Evolutionary conservation across 2,329 filamentous ascomycete species (phyloP).

Genomic region (Capronia coronata): DNA sequence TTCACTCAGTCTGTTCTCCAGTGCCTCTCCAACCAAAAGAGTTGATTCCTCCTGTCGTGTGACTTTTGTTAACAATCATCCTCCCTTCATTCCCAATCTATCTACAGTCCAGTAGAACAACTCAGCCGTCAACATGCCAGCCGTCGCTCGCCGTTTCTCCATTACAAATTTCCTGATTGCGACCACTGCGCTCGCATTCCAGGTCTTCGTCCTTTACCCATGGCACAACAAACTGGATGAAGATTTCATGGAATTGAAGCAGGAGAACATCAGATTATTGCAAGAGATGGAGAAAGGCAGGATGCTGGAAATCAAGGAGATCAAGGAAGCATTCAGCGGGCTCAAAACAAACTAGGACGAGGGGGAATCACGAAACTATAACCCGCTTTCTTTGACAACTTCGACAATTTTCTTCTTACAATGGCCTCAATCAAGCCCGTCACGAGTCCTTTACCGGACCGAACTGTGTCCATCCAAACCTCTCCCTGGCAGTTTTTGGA

Average conservation of each 20-base stretch:
- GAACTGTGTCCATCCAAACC: too few relatives aligned
- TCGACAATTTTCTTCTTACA: too few relatives aligned
- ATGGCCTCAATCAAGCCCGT: too few relatives aligned
- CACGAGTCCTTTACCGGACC: too few relatives aligned
- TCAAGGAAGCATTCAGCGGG: conserved; percentile 16
- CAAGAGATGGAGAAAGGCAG: conserved; percentile 24
- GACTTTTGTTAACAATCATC: background rate
- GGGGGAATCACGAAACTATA: background rate
- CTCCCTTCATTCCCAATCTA: background rate
- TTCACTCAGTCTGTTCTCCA: background rate
- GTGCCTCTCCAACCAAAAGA: background rate
- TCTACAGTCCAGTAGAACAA: background rate
- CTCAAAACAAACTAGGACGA: background rate
- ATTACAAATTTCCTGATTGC: conserved; percentile 62
- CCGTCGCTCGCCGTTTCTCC: conserved; percentile 50
- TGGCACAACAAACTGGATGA: conserved; percentile 62
- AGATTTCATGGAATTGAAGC: conserved; percentile 54
- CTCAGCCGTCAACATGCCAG: conserved; percentile 33
- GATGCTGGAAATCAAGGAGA: conserved; percentile 14
- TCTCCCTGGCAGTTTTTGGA: too few relatives aligned
- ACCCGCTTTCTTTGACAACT: background rate
- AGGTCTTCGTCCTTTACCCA: conserved; percentile 63
- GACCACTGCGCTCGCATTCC: conserved; percentile 58
- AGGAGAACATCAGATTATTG: conserved; percentile 46
- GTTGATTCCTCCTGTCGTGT: background rate